Percentiles rank a stretch among this genome's conserved stretches.
Conservation (phyloP, 106 monocot species). For the Narthecium ossifragum region DNA sequence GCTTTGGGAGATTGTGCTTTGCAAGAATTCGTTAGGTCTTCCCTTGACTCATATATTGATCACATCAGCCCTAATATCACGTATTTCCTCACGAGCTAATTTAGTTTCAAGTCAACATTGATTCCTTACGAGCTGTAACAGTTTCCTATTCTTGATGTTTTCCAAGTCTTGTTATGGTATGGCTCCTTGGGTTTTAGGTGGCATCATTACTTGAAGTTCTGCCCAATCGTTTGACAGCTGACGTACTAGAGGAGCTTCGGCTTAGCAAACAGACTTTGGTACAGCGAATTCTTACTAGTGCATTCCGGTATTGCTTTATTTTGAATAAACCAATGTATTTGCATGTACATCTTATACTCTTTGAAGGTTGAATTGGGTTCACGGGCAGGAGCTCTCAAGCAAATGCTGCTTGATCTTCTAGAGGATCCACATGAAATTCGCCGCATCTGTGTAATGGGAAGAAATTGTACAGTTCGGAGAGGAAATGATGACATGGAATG, state of each 20-base stretch:
- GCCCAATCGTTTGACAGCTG: slow-evolving; percentile 85
- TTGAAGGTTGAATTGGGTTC: slow-evolving; percentile 91
- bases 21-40: no score
- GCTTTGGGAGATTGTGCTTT: no score
- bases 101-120: no score
- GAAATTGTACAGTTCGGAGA: slow-evolving; percentile 61
- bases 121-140: no score
- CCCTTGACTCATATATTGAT: no score
- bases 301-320: background rate
- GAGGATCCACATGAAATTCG: slow-evolving; percentile 92
- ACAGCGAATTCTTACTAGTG: slow-evolving; percentile 8
- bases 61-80: no score
- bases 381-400: slow-evolving; percentile 87
- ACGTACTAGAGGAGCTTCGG: slow-evolving; percentile 87
- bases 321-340: background rate
- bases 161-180: background rate
- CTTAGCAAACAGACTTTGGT: slow-evolving; percentile 90
- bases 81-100: no score
- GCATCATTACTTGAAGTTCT: slow-evolving; percentile 81
- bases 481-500: slow-evolving; percentile 64
- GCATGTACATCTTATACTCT: background rate
- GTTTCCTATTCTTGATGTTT: background rate
- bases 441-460: slow-evolving; percentile 90
- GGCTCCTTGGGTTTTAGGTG: slow-evolving; percentile 36
- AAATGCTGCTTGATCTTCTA: slow-evolving; percentile 94